Base-by-base conservation (phyloP, 2,329 filamentous ascomycete species). In the Madurella fahalii region DNA sequence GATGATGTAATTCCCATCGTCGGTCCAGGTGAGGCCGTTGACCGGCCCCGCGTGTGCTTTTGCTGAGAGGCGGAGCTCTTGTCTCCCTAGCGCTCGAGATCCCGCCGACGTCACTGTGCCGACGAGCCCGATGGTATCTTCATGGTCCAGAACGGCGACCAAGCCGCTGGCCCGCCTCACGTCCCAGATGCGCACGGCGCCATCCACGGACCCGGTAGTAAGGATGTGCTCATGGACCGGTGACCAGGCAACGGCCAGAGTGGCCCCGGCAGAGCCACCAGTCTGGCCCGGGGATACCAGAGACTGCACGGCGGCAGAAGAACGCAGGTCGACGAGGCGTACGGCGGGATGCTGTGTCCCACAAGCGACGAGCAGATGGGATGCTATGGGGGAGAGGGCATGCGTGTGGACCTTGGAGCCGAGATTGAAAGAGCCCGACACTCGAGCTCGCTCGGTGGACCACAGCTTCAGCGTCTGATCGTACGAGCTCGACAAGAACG, bases 261-360 rank as follows among this genome's bases (percentile, higher is more conserved):
- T 79, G 5, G 85, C 83, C 0, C 84, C 84, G 39, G 82, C 76
- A 2, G 58, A 59, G 8, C 61, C 59, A 13, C 63, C 61, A 9
- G 65, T 51, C 48, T 67, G 66, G 40, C 71, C 80, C 59, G 89
- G 85, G 0, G 87, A 85, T 1, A 86, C 79, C 31, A 92, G 76
- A 1, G 85, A 83, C 65, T 91, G 87, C 1, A 87, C 85, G 46
- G 80, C 83, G 15, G 90, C 81, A 2, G 90, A 90, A 1, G 91
- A 92, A 50, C 89, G 87, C 34, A 96, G 77, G 67, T 97, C 93
- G 5, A 96, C 83, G 7, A 97, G 81, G 15, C 91, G 85, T 13
- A 96, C 87, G 25, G 88, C 80, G 7, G 90, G 89, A 67, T 94
- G 85, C 60, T 95, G 90, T 0, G 91, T 95, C 0, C 89, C 92